A percentile compares a stretch with the other conserved stretches of the same genome.
phyloP scores from a whole-genome alignment of 2,329 filamentous ascomycete species.

The Colletotrichum falcatum region DNA sequence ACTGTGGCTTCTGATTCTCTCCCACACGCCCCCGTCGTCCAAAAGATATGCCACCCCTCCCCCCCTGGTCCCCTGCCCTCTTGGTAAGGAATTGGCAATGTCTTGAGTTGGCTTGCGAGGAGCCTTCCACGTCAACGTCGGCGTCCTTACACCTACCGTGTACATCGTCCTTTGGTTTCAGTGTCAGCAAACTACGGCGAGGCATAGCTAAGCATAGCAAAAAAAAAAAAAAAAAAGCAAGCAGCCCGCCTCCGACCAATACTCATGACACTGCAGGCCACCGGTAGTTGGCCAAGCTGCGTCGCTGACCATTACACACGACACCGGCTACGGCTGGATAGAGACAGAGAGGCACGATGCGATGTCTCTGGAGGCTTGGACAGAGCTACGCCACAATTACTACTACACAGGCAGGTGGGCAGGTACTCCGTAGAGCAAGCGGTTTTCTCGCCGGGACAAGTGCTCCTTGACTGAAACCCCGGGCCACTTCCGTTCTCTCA shows the following conservation, averaged over 20 bases:
- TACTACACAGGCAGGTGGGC: too few relatives aligned
- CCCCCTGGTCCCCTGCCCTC: neutral
- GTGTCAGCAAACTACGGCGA: neutral
- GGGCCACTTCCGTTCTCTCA: slow-evolving; percentile 6
- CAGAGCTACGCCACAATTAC: neutral
- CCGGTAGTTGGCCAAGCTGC: neutral
- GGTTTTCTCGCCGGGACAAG: slow-evolving; percentile 3
- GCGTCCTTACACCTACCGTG: too few relatives aligned
- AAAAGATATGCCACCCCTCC: neutral
- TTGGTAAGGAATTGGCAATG: slow-evolving; percentile 22
- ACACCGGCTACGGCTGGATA: neutral
- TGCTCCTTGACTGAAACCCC: slow-evolving; percentile 21
- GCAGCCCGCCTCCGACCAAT: slow-evolving; percentile 5
- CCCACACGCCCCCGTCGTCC: neutral
- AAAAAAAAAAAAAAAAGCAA: too few relatives aligned
- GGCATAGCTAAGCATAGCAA: too few relatives aligned
- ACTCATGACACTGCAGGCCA: neutral
- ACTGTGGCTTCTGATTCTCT: neutral
- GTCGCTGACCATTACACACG: neutral
- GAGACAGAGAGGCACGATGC: neutral
- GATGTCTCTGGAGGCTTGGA: neutral
- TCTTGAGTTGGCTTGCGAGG: slow-evolving; percentile 28
- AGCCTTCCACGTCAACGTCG: slow-evolving; percentile 23
- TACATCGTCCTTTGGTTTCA: too few relatives aligned
- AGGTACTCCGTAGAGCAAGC: neutral